Base-by-base conservation (phyloP, 1,139 yeast species). In the Pichia sp. region DNA sequence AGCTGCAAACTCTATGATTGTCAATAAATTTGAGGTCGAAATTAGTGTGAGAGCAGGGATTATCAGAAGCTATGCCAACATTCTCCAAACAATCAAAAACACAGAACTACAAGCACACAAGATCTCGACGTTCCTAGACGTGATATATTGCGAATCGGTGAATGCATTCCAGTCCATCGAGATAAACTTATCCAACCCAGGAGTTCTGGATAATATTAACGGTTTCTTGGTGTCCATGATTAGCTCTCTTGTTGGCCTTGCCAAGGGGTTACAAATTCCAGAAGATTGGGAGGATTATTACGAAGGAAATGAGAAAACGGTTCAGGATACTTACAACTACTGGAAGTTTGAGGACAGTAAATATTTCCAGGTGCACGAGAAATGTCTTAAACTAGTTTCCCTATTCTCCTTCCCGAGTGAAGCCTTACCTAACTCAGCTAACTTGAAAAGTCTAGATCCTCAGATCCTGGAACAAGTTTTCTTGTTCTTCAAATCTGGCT, bases 191-290 rank as follows among this genome's bases (percentile, higher is more conserved):
- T 23, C 40, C 8, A 43, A 55, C 32, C 13, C 36, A 26, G 53
- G 50, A 8, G 10, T 48, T 29, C 46, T 50, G 10, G 51, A 53
- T 19, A 34, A 48, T 15, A 53, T 55, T n/a, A 43, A 53, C 4
- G 26, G 40, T 3, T 55, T 47, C 44, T 41, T 47, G 38, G 16
- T 51, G 19, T 56, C 58, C 6, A 46, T 56, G 47, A 38, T 51
- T 10, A 29, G 45, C 15, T 87, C 90, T 65, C 68, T 89, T 0
- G 76, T 76, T 23, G 88, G 85, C 55, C 71, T 88, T 13, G 93
- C 90, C 0, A 84, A 82, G 56, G 90, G 92, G 0, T 70, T 86
- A 61, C 76, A 77, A 49, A 67, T 80, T 5, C 83, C 87, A 0
- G 87, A 80, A 45, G 89, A 84, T 30, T 63, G 73, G 11, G 80